Percentiles rank a stretch among this genome's conserved stretches.
phyloP scores from a whole-genome alignment of 2,329 filamentous ascomycete species.

The Fusarium sulawesiense region DNA sequence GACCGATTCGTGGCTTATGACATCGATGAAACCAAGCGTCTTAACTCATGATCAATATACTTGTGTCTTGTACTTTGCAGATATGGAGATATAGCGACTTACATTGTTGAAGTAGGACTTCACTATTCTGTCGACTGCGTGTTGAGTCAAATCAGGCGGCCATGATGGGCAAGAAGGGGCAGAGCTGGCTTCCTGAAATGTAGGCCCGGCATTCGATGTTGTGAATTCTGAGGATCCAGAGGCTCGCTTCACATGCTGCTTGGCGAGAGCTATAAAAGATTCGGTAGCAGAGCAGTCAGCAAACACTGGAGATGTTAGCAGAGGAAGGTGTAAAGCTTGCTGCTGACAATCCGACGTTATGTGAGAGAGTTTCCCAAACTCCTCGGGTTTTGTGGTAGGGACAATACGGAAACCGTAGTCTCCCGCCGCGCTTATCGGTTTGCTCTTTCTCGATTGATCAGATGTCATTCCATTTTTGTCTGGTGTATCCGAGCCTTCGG shows the following conservation, averaged over 20 bases:
- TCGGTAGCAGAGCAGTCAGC: conserved; percentile 72
- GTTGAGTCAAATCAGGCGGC: conserved; percentile 52
- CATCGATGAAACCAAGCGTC: conserved; percentile 70
- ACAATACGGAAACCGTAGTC: conserved; percentile 1
- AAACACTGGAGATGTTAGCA: conserved; percentile 58
- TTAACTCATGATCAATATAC: conserved; percentile 41
- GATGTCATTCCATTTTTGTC: not conserved
- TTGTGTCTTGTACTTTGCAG: not conserved
- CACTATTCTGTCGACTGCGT: conserved; percentile 60
- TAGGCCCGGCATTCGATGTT: conserved; percentile 65
- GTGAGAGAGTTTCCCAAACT: conserved; percentile 65
- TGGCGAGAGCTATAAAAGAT: conserved; percentile 69
- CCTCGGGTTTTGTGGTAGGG: conserved; percentile 58
- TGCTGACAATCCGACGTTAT: conserved; percentile 71
- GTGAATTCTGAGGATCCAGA: conserved; percentile 68
- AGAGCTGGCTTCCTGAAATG: conserved; percentile 66
- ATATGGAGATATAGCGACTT: conserved; percentile 28
- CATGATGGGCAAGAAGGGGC: conserved; percentile 51
- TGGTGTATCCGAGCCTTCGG: not conserved
- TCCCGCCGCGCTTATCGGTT: not conserved
- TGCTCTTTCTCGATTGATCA: not conserved
- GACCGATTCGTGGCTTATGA: conserved; percentile 66
- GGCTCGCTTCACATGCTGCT: conserved; percentile 67
- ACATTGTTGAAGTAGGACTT: conserved; percentile 71
- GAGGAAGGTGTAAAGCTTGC: conserved; percentile 47